Base-by-base conservation (phyloP, 805 yeast species). In the Myxozyma sirexii region DNA sequence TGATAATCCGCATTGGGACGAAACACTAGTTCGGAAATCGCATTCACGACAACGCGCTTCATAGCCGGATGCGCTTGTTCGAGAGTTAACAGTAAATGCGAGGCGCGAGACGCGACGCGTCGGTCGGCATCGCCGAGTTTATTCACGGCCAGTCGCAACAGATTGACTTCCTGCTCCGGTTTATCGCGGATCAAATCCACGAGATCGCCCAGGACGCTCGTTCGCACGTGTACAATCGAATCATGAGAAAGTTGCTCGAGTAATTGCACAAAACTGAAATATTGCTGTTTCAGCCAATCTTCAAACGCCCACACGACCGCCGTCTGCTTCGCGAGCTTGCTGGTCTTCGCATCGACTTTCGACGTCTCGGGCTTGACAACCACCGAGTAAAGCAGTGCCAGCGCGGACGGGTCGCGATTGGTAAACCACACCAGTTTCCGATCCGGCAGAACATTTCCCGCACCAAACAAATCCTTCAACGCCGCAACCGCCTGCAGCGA, bases 141-240 rank as follows among this genome's bases (percentile, higher is more conserved):
- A 74, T 94, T 94, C 47, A 91, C 94, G 54, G 96, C 97, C 55
- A 94, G 79, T 68, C 91, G 82, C 68, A 94, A 79, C 66, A 94
- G 77, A 73, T 94, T 94, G 54, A 86, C 96, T 74, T 94, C 99
- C 78, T 94, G 99, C 76, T 94, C 99, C 3, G 99, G 98, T 73
- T 92, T 93, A 4, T 87, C 79, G 64, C 85, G 85, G 60, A 94
- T 77, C 45, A 94, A 78, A 58, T 88, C 96, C 67, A 91, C 88
- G 33, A 92, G 81, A 70, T 89, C 91, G 42, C 83, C 77, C 35
- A 91, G 82, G 29, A 87, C 84, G 63, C 84, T 88, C 79, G 86
- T 80, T 72, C 96, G 84, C 45, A 93, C 96, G 70, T 88, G 93
- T 60, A 86, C 83, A 67, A 94, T 91, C 13, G 97, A 88, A 72